These are phyloP conservation scores for Botrytis medusae DNA, from an alignment of 2,329 filamentous ascomycete genomes.

Conservation along the genomic window DNA sequence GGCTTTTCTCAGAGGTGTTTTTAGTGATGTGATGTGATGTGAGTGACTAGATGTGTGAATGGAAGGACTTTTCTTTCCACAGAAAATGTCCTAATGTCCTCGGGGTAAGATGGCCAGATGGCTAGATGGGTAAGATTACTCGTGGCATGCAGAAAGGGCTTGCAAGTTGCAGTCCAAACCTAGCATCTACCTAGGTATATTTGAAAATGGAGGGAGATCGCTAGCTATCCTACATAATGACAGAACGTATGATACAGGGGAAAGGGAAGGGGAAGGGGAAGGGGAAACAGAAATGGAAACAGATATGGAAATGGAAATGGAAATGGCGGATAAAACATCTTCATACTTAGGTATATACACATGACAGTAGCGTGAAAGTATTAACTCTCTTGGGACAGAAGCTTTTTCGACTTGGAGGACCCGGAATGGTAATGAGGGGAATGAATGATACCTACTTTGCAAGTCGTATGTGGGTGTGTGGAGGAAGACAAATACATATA, in stretches of 20 bases:
- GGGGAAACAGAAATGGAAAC: too few species aligned
- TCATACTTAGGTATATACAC: neutral
- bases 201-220: neutral
- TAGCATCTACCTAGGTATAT: neutral
- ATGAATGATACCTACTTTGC: neutral
- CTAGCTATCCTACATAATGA: neutral
- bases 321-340: neutral
- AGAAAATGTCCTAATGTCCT: neutral
- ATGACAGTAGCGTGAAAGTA: neutral
- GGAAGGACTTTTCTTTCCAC: neutral
- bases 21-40: slow-evolving; percentile 1
- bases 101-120: neutral
- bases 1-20: neutral
- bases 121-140: slow-evolving; percentile 6
- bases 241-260: neutral
- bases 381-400: neutral
- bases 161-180: neutral
- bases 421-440: neutral
- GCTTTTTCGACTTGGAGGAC: neutral
- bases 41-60: neutral
- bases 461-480: neutral
- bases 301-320: too few species aligned
- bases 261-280: neutral
- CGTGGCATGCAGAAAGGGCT: slow-evolving; percentile 10
- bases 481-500: neutral